Base-by-base conservation (phyloP, 1,284 basidiomycete species). In the Volvariella volvacea region DNA sequence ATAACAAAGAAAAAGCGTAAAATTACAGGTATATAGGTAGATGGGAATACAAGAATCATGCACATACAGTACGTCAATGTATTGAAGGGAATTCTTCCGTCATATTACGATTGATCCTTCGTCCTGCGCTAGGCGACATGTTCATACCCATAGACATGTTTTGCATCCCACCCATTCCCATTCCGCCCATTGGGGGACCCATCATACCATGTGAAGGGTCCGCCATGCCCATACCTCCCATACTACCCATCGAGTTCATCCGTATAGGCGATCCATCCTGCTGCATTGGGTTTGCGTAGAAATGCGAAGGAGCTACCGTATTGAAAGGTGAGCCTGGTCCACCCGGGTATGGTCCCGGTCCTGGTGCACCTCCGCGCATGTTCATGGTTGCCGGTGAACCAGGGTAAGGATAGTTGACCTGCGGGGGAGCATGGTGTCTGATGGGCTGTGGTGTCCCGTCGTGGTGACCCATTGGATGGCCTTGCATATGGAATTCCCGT, bases 281-380 rank as follows among this genome's bases (percentile, higher is more conserved):
- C 12, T 28, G 25, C 10, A 51, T 54, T 47, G 61, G 57, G 7
- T 53, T 57, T 36, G 57, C 59, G 48, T 62, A 67, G 45, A 64
- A 71, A 30, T 67, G 66, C 20, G 53, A 55, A 36, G 58, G 55
- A 12, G 56, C 50, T 2, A 59, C 54, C 0, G 63, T 44, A 42
- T 57, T 64, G 49, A 66, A 67, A 2, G 63, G 60, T 1, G 61
- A 54, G 3, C 59, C 58, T 25, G 53, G 55, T 2, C 57, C 55
- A n/a, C 59, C 57, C 28, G 60, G 53, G 46, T 58, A 67, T 2
- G 58, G 54, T 7, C 62, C 52, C 21, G 56, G 52, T 47, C 62
- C 61, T 16, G 55, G 54, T 22, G 58, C 56, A 19, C 57, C 58
- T 20, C 54, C 61, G 6, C 61, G 53, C 53, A 57, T 56, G 30